A percentile compares a stretch with the other conserved stretches of the same genome.
Conservation (phyloP, 441 rosid species). For the Adansonia rubrostipa region DNA sequence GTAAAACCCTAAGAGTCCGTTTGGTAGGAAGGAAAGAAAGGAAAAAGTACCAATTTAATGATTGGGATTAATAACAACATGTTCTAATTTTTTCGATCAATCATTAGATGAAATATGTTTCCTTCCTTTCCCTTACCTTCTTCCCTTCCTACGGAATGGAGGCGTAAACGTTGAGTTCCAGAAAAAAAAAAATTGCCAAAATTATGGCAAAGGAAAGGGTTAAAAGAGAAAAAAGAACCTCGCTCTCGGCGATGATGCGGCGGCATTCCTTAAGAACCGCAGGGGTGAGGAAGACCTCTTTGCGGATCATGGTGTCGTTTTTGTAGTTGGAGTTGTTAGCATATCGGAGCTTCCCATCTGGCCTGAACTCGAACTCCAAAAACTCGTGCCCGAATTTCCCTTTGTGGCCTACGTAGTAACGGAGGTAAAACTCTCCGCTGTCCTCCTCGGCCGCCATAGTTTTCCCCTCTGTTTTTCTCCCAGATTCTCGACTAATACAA, state of each 20-base stretch:
- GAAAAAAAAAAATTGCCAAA: neutral
- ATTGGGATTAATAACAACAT: neutral
- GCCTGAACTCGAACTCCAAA: slow-evolving; percentile 93
- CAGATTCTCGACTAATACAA: neutral
- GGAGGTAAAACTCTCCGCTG: slow-evolving; percentile 73
- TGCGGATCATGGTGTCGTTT: slow-evolving; percentile 97
- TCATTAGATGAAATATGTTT: too few species aligned
- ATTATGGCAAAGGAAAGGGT: neutral
- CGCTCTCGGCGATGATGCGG: slow-evolving; percentile 91
- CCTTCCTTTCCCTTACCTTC: too few species aligned
- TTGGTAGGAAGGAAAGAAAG: too few species aligned
- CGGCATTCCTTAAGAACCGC: slow-evolving; percentile 87
- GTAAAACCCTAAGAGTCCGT: too few species aligned
- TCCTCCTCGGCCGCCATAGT: slow-evolving; percentile 51
- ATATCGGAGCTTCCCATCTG: slow-evolving; percentile 93
- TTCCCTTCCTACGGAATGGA: too few species aligned
- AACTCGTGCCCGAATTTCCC: slow-evolving; percentile 98
- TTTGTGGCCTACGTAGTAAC: slow-evolving; percentile 97
- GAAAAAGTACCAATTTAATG: too few species aligned
- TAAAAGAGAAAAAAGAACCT: slow-evolving; percentile 40
- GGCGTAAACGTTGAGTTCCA: too few species aligned
- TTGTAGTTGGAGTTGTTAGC: slow-evolving; percentile 98
- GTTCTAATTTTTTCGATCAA: too few species aligned
- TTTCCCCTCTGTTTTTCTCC: neutral
- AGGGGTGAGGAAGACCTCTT: slow-evolving; percentile 92